Evolutionary conservation across 2,329 filamentous ascomycete genomes (phyloP).

Genomic region (Pseudogymnoascus sp.): DNA sequence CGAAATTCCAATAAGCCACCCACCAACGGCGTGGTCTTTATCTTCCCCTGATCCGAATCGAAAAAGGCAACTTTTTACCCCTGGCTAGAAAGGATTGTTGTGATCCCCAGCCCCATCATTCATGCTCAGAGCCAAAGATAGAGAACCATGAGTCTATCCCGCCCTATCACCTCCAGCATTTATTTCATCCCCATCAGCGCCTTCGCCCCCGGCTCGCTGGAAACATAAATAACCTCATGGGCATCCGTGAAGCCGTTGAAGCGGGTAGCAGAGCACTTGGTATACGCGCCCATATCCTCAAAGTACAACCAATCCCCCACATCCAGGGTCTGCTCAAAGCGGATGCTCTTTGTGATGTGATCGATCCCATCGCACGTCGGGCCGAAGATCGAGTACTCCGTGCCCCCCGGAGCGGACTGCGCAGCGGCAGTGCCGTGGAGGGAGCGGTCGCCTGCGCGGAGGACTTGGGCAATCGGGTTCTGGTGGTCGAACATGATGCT

Average conservation of each 20-base stretch:
- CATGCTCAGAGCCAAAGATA: too few species aligned
- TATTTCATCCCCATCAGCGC: conserved; percentile 48
- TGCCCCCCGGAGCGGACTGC: conserved; percentile 38
- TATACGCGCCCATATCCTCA: conserved; percentile 97
- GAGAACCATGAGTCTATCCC: too few species aligned
- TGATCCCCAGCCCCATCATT: too few species aligned
- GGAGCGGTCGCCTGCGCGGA: conserved; percentile 52
- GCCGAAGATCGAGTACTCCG: conserved; percentile 95
- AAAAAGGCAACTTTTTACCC: too few species aligned
- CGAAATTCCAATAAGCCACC: too few species aligned
- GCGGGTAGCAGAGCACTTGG: conserved; percentile 91
- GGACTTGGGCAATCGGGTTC: conserved; percentile 73
- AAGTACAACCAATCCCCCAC: conserved; percentile 99
- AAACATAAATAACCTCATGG: conserved; percentile 91
- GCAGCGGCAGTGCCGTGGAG: conserved; percentile 48
- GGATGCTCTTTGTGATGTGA: conserved; percentile 75
- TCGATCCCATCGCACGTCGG: conserved; percentile 98
- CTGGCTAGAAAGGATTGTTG: too few species aligned
- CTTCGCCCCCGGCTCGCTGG: conserved; percentile 79
- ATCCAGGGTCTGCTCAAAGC: conserved; percentile 67
- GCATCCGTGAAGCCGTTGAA: conserved; percentile 96
- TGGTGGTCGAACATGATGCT: conserved; percentile 99
- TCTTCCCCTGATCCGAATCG: too few species aligned
- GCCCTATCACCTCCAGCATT: too few species aligned
- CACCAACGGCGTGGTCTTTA: too few species aligned